Evolutionary conservation across 768 basidiomycete species (phyloP), one percentile per base, ranked within the genome.

Genomic region (Vararia minispora): DNA sequence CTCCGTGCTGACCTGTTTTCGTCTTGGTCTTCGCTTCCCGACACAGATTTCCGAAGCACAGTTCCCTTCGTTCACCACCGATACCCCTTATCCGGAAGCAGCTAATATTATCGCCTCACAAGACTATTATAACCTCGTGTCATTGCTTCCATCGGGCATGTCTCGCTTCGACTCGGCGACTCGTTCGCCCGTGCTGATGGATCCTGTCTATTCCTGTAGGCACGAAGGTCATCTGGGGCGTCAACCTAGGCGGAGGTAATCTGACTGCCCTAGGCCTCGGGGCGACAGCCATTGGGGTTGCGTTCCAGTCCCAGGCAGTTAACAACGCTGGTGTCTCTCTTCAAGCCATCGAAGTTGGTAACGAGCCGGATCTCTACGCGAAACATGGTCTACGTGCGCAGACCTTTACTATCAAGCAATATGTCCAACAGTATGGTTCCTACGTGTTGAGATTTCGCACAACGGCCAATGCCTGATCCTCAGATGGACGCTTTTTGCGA

Each of bases 71-170:
- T 51, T 62, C 5, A 71, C 64, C 17, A 34, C 60, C 10, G 62
- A 62, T 4, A 63, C 67, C 1, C 79, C 80, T 14, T 84, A 78
- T 51, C 79, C 79, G 0, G 80, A 80, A 51, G 79, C 79, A 5
- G 66, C 60, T 1, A 66, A 63, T n/a, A 66, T 80, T 41, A 65
- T 63, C 2, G 72, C 77, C n/a, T 74, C 80, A 6, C 58, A 73
- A 50, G 63, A 55, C 6, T 82, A 66, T 49, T 82, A 79, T 46
- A 48, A 60, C 35, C 59, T 71, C 17, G 65, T 69, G 7, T 63
- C 64, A 22, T 68, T 68, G 46, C 64, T 80, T 28, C 76, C 74
- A 13, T 42, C 57, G 4, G 63, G 74, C 68, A 50, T 35, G 58
- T 16, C 13, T n/a, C 18, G n/a, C n/a, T n/a, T n/a, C n/a, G n/a